phyloP scores from a whole-genome alignment of 176 grass and related monocot species.

The Puya raimondii region DNA sequence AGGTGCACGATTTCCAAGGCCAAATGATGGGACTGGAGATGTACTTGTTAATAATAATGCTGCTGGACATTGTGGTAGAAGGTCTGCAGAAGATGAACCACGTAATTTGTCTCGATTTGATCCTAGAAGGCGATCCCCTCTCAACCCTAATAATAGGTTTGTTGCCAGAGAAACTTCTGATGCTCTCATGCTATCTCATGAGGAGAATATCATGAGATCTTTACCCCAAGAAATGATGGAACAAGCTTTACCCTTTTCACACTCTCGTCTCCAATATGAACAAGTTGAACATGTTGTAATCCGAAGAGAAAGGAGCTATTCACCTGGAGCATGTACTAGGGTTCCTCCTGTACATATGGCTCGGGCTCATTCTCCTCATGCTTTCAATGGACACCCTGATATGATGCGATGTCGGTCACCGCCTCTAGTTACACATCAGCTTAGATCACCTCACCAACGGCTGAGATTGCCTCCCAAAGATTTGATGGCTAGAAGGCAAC shows the following conservation, averaged over 20 bases:
- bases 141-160: slow-evolving; percentile 14
- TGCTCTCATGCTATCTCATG: not conserved
- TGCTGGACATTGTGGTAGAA: slow-evolving; percentile 8
- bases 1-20: slow-evolving; percentile 11
- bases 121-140: slow-evolving; percentile 11
- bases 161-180: slow-evolving; percentile 2
- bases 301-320: slow-evolving; percentile 19
- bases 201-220: not conserved
- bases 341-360: not conserved
- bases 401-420: not conserved
- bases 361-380: slow-evolving; percentile 7
- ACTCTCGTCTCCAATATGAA: slow-evolving; percentile 19
- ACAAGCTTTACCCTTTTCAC: slow-evolving; percentile 13
- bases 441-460: slow-evolving; percentile 11
- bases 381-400: slow-evolving; percentile 18
- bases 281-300: slow-evolving; percentile 15
- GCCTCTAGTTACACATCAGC: not conserved
- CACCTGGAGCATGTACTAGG: slow-evolving; percentile 19
- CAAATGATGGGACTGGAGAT: slow-evolving; percentile 10
- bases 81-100: not conserved
- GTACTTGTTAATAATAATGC: slow-evolving; percentile 18
- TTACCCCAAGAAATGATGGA: slow-evolving; percentile 13
- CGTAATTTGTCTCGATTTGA: slow-evolving; percentile 14
- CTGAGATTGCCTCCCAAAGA: slow-evolving; percentile 15
- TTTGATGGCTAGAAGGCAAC: slow-evolving; percentile 15